Conservation (phyloP, 345 rosid species). For the Microthlaspi erraticum region DNA sequence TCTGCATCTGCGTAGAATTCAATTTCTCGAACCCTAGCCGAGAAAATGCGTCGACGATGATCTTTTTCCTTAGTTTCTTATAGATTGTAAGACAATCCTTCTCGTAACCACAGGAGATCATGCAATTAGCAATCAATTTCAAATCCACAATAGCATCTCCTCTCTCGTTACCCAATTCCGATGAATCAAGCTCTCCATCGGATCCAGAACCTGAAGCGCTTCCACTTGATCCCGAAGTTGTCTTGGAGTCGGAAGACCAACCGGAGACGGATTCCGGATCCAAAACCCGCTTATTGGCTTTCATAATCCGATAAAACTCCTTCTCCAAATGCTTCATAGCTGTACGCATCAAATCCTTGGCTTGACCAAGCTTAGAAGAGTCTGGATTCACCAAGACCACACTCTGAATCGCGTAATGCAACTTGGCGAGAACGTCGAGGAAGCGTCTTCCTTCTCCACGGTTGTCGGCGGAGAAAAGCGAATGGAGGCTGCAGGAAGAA, state of each 20-base stretch:
- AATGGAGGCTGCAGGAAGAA: slow-evolving; percentile 30
- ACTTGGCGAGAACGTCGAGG: slow-evolving; percentile 48
- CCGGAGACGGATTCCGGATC: slow-evolving; percentile 56
- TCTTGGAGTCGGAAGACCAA: slow-evolving; percentile 39
- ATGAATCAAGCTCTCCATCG: slow-evolving; percentile 27
- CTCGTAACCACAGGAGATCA: slow-evolving; percentile 70
- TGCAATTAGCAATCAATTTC: slow-evolving; percentile 71
- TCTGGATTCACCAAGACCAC: slow-evolving; percentile 39
- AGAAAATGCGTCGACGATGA: slow-evolving; percentile 61
- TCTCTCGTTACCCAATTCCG: slow-evolving; percentile 23
- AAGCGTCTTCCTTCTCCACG: slow-evolving; percentile 59
- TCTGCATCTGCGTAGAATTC: slow-evolving; percentile 51
- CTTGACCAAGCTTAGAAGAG: slow-evolving; percentile 54
- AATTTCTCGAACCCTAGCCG: slow-evolving; percentile 63
- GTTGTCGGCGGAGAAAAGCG: slow-evolving; percentile 52
- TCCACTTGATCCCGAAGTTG: slow-evolving; percentile 4
- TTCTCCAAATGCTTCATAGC: slow-evolving; percentile 69
- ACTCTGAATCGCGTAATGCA: slow-evolving; percentile 61
- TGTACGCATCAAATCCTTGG: slow-evolving; percentile 59
- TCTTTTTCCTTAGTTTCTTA: slow-evolving; percentile 59
- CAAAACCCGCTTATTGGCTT: slow-evolving; percentile 47
- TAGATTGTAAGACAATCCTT: slow-evolving; percentile 75
- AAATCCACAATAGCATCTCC: slow-evolving; percentile 55
- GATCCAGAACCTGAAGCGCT: slow-evolving; percentile 31
- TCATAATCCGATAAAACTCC: slow-evolving; percentile 64